These are phyloP conservation scores for Trametes elegans DNA, from an alignment of 768 basidiomycete species.

Conservation along the genomic window DNA sequence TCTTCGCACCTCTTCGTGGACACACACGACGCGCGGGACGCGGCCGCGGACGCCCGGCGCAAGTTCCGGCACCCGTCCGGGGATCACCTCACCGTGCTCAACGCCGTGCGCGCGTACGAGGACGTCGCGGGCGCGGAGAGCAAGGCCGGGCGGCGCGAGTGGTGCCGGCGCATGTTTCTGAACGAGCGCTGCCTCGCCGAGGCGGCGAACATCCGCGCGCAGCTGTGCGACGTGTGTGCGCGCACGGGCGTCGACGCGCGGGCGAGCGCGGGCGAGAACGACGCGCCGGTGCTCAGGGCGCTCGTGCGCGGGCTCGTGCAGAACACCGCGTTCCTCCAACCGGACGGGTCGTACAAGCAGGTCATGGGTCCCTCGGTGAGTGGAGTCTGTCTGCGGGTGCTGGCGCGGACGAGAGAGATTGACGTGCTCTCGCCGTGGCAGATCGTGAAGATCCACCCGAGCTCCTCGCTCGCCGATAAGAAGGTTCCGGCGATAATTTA, in stretches of 20 bases:
- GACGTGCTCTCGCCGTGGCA: constrained; percentile 8
- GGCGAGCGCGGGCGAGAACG: constrained; percentile 58
- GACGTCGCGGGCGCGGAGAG: constrained; percentile 54
- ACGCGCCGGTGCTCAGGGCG: constrained; percentile 61
- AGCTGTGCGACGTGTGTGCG: constrained; percentile 67
- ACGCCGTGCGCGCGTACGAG: constrained; percentile 78
- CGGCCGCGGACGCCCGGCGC: constrained; percentile 61
- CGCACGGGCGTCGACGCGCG: constrained; percentile 60
- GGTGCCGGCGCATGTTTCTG: constrained; percentile 84
- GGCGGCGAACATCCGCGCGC: constrained; percentile 76
- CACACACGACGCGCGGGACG: constrained; percentile 69
- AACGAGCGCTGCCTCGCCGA: constrained; percentile 80
- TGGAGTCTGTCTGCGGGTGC: constrained; percentile 13
- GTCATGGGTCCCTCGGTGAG: constrained; percentile 67
- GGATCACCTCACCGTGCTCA: constrained; percentile 89
- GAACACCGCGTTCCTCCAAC: constrained; percentile 80
- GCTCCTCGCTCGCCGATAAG: constrained; percentile 77
- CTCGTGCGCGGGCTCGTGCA: constrained; percentile 75
- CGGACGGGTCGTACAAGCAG: constrained; percentile 87
- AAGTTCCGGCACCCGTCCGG: constrained; percentile 85
- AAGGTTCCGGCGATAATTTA: constrained; percentile 87
- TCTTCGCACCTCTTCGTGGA: constrained; percentile 84
- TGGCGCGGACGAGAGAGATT: neutral
- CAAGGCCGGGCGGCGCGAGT: constrained; percentile 54
- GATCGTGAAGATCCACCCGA: constrained; percentile 89